Percentiles rank a stretch among this genome's conserved stretches.
phyloP scores from a whole-genome alignment of 1,139 yeast species.

The Geotrichum histeridarum region DNA sequence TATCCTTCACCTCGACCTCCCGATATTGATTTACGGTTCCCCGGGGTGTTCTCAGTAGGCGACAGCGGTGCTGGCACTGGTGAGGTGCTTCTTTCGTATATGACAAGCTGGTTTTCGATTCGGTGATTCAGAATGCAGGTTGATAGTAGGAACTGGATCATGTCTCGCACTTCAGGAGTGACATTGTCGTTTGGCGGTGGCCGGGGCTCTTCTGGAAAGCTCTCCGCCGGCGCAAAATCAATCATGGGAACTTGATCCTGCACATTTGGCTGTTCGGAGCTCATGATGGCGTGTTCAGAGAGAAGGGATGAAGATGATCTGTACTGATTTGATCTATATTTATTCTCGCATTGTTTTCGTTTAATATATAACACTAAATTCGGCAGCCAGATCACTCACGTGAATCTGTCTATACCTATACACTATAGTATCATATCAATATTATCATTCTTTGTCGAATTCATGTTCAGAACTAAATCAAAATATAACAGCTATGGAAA shows the following conservation, averaged over 20 bases:
- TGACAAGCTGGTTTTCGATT: conserved; percentile 8
- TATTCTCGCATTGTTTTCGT: too few species aligned
- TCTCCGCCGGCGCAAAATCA: background rate
- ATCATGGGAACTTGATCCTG: background rate
- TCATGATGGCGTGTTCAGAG: too few species aligned
- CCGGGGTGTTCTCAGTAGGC: background rate
- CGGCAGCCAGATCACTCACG: too few species aligned
- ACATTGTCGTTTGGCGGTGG: background rate
- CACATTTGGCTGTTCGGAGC: too few species aligned
- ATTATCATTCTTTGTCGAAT: too few species aligned
- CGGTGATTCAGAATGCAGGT: conserved; percentile 11
- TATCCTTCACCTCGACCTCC: background rate
- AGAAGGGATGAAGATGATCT: too few species aligned
- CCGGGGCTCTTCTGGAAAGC: background rate
- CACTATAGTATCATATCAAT: too few species aligned
- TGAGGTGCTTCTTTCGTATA: background rate
- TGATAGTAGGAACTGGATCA: background rate
- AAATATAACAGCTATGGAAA: too few species aligned
- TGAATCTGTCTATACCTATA: too few species aligned
- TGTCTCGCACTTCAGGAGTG: conserved; percentile 1
- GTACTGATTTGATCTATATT: too few species aligned
- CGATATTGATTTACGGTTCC: background rate
- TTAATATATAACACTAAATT: too few species aligned
- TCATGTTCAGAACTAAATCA: too few species aligned
- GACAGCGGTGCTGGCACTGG: background rate